Conservation (phyloP, 805 yeast species). For the Cyberlindnera saturnus region DNA sequence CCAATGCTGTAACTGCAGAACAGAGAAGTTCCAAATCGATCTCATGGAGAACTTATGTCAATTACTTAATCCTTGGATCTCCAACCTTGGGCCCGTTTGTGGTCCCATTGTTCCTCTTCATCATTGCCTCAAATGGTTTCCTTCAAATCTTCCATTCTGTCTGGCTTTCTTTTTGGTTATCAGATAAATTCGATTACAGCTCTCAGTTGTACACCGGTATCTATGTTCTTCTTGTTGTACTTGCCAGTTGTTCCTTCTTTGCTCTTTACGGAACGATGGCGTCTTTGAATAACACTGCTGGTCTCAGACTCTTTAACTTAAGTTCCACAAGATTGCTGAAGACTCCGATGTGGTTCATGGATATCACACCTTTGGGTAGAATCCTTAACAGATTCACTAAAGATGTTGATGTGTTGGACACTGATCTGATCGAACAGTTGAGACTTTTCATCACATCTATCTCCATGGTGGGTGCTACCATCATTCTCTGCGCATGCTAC, state of each 20-base stretch:
- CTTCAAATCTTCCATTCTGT: slow-evolving; percentile 53
- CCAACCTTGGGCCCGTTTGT: slow-evolving; percentile 30
- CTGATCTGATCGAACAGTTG: slow-evolving; percentile 66
- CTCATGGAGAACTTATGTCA: slow-evolving; percentile 30
- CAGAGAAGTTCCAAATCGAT: slow-evolving; percentile 16
- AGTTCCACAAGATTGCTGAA: slow-evolving; percentile 54
- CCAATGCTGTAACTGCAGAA: slow-evolving; percentile 18
- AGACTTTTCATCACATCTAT: slow-evolving; percentile 50
- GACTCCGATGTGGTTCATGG: slow-evolving; percentile 80
- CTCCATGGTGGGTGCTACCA: slow-evolving; percentile 51
- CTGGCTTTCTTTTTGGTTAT: slow-evolving; percentile 78
- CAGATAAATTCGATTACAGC: slow-evolving; percentile 38
- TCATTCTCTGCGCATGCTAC: slow-evolving; percentile 61
- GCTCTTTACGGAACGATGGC: slow-evolving; percentile 52
- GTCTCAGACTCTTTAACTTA: slow-evolving; percentile 46
- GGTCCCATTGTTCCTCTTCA: slow-evolving; percentile 24
- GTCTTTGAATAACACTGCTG: slow-evolving; percentile 46
- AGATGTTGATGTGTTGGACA: slow-evolving; percentile 78
- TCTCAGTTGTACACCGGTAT: slow-evolving; percentile 62
- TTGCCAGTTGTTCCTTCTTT: slow-evolving; percentile 40
- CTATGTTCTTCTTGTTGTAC: slow-evolving; percentile 46
- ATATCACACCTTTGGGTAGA: slow-evolving; percentile 81
- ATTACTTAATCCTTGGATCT: slow-evolving; percentile 41
- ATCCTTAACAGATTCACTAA: slow-evolving; percentile 80
- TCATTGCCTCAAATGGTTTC: slow-evolving; percentile 35